A percentile compares a stretch with the other conserved stretches of the same genome.
Evolutionary conservation across 306 rosid genomes (phyloP).

Genomic region (Cicer yamashitae): DNA sequence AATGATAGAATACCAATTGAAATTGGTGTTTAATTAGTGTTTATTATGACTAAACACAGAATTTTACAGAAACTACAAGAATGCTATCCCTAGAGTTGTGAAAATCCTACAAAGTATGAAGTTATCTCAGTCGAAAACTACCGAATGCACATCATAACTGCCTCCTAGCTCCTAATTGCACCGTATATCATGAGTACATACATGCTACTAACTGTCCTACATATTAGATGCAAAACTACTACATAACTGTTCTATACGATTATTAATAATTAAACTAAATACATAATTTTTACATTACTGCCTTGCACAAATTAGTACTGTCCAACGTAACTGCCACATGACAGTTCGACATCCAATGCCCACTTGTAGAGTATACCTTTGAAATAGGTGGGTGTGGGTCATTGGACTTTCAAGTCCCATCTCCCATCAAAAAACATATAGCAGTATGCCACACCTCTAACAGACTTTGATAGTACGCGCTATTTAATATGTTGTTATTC

Average conservation of each 20-base stretch:
- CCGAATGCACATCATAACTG: conserved; percentile 4
- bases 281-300: not conserved
- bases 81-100: conserved; percentile 12
- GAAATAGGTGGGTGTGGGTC: not conserved
- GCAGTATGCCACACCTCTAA: conserved; percentile 11
- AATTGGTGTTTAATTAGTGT: not conserved
- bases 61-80: not conserved
- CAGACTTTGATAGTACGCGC: conserved; percentile 11
- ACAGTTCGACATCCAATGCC: not conserved
- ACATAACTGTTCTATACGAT: conserved; percentile 13
- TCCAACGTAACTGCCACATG: not conserved
- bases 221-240: conserved; percentile 13
- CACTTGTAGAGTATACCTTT: conserved; percentile 21
- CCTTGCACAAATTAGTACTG: conserved; percentile 1
- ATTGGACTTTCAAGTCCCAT: not conserved
- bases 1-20: conserved; percentile 26
- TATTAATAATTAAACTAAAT: not conserved
- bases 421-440: conserved; percentile 7
- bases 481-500: conserved; percentile 28
- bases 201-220: conserved; percentile 2
- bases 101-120: conserved; percentile 14
- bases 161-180: not conserved
- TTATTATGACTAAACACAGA: conserved; percentile 4
- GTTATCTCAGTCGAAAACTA: conserved; percentile 7
- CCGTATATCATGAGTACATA: not conserved